Conservation (phyloP, 1,139 yeast genomes). For the Pichia sp. region DNA sequence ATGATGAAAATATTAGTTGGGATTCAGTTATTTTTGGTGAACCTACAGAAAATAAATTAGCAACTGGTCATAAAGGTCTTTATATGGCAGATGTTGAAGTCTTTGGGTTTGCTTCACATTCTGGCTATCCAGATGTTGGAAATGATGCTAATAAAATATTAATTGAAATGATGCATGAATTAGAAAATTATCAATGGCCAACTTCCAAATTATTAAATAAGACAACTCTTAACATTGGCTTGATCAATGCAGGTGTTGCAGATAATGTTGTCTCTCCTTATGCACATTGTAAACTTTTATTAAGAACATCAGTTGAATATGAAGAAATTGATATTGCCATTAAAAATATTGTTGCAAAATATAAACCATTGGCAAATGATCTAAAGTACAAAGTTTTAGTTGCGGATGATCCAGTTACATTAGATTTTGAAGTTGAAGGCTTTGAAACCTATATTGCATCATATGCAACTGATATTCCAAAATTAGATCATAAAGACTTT, state of each 20-base stretch:
- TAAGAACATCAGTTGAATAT: conserved; percentile 50
- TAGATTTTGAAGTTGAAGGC: conserved; percentile 58
- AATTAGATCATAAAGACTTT: conserved; percentile 35
- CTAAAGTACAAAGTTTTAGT: conserved; percentile 12
- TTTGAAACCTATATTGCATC: conserved; percentile 50
- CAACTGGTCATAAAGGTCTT: conserved; percentile 65
- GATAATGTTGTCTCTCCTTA: conserved; percentile 58
- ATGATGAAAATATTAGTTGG: conserved; percentile 40
- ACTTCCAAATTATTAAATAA: conserved; percentile 49
- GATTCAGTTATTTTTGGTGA: conserved; percentile 64
- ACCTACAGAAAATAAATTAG: conserved; percentile 65
- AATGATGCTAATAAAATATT: conserved; percentile 55
- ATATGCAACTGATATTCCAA: conserved; percentile 62
- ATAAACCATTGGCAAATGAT: conserved; percentile 12
- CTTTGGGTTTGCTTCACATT: conserved; percentile 56
- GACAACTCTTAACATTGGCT: conserved; percentile 57
- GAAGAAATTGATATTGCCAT: conserved; percentile 35
- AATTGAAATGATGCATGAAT: conserved; percentile 42
- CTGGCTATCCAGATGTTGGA: conserved; percentile 68
- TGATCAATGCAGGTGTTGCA: conserved; percentile 55
- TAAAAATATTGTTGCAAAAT: conserved; percentile 30
- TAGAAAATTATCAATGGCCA: conserved; percentile 39
- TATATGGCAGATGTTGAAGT: conserved; percentile 38
- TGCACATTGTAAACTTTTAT: conserved; percentile 44
- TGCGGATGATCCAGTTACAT: conserved; percentile 37